Conservation (phyloP, 768 basidiomycete species). For the Pleurotus citrinopileatus region DNA sequence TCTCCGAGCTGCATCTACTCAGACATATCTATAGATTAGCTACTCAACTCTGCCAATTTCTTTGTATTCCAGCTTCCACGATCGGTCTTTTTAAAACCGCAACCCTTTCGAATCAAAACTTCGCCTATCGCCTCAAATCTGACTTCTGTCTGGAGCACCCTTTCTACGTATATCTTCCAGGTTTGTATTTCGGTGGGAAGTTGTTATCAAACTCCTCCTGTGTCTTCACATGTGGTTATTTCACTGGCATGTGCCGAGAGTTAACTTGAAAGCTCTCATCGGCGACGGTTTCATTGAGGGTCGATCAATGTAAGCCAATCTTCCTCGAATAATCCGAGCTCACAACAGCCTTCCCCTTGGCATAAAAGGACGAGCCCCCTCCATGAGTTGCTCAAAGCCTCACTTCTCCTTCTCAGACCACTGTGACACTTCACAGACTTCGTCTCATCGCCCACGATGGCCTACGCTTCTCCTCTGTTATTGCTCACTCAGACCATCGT, state of each 20-base stretch:
- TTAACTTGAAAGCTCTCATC: constrained; percentile 4
- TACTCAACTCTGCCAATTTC: constrained; percentile 1
- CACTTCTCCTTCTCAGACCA: not conserved
- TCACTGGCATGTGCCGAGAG: constrained; percentile 10
- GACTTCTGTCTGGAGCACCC: constrained; percentile 5
- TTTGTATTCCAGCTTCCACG: constrained; percentile 8
- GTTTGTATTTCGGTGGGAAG: constrained; percentile 9
- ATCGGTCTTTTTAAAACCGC: constrained; percentile 5
- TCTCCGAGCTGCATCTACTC: constrained; percentile 2
- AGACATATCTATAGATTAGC: constrained; percentile 9
- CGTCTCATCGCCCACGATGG: not conserved
- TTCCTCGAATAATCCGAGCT: constrained; percentile 10
- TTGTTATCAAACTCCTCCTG: constrained; percentile 10
- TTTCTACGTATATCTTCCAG: constrained; percentile 10
- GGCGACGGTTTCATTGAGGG: constrained; percentile 2
- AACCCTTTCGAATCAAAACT: constrained; percentile 9
- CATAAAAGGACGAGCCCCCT: constrained; percentile 7
- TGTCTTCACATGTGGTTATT: constrained; percentile 6
- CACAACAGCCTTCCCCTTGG: constrained; percentile 7
- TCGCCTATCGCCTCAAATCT: constrained; percentile 9
- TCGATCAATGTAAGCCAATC: constrained; percentile 4
- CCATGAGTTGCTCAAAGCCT: constrained; percentile 1
- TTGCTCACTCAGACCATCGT: constrained; percentile 2
- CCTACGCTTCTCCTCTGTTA: constrained; percentile 1
- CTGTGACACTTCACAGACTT: not conserved